Evolutionary conservation across 371 early-diverging fungal species (phyloP).

Genomic region (Saksenaea oblongispora): DNA sequence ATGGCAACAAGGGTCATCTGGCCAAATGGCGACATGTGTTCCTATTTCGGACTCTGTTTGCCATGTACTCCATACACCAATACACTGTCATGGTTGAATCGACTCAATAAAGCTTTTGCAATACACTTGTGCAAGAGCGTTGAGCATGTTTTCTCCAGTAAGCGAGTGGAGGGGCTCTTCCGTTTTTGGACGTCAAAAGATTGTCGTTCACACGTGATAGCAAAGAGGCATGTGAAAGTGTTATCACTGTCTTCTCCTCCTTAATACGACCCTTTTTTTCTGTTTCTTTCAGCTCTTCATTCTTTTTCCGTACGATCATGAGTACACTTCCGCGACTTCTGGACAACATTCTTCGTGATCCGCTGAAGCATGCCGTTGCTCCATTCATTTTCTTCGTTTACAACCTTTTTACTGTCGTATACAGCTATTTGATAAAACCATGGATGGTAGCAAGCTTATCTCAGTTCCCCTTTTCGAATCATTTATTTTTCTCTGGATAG

Average conservation of each 20-base stretch:
- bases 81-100: too few species aligned
- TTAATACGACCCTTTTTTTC: not conserved
- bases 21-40: too few species aligned
- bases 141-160: too few species aligned
- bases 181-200: too few species aligned
- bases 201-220: too few species aligned
- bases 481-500: slow-evolving; percentile 17
- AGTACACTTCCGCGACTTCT: not conserved
- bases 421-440: slow-evolving; percentile 27
- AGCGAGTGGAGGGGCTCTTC: too few species aligned
- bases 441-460: slow-evolving; percentile 19
- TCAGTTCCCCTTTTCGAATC: not conserved
- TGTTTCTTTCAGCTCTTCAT: not conserved
- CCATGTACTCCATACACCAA: too few species aligned
- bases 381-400: slow-evolving; percentile 32
- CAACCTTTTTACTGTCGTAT: slow-evolving; percentile 17
- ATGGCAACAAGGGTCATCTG: too few species aligned
- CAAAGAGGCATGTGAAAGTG: too few species aligned
- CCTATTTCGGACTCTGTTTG: too few species aligned
- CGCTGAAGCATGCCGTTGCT: slow-evolving; percentile 27
- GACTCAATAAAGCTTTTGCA: too few species aligned
- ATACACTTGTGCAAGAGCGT: too few species aligned
- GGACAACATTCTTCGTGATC: slow-evolving; percentile 16
- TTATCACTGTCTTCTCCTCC: not conserved
- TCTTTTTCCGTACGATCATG: not conserved